Base-by-base conservation (phyloP, 306 rosid species). In the Sicyos baderoa region DNA sequence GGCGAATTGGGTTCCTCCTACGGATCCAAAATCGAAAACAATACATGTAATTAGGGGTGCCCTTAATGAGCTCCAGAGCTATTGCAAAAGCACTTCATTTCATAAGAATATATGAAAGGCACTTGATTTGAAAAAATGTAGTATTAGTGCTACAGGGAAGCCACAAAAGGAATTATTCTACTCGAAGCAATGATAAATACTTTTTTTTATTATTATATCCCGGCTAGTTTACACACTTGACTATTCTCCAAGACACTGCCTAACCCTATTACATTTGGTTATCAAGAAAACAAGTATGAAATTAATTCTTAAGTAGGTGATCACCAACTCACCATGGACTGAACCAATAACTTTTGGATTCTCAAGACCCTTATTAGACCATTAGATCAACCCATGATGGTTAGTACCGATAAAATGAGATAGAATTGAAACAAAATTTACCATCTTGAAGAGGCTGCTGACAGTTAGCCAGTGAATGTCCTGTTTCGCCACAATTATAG, bases 1-100 rank as follows among this genome's bases (percentile, higher is more conserved):
- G 66, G 97, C 99, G 82, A 84, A 93, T 68, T 78, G 88, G 52
- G 96, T 86, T 60, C 99, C 99, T 51, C 99, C 97, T 91, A 79
- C 78, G 85, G 56, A 16, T 73, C 75, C 78, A 82, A 63, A 16
- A 19, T 62, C 53, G 37, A 27, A 59, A 78, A 63, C 66, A 35
- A 71, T 49, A 56, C 37, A 72, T 74, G 27, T 69, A 57, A 68
- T 71, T 53, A 25, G n/a, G 52, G 22, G 18, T 40, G 48, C 6
- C 62, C 22, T 29, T 44, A 45, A 45, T 5, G 6, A 56, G 4
- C 23, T 72, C 51, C 23, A 18, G 18, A 71, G 55, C 55, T 37
- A 23, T 66, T 21, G 6, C 54, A 68, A 68, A 35, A 49, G 37
- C 57, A 50, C 45, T 48, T 4, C 59, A 25, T 23, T 15, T 42